A percentile compares a stretch with the other conserved stretches of the same genome.
These are phyloP conservation scores for Claviceps sp. DNA, from an alignment of 2,329 filamentous ascomycete species.

Conservation along the genomic window DNA sequence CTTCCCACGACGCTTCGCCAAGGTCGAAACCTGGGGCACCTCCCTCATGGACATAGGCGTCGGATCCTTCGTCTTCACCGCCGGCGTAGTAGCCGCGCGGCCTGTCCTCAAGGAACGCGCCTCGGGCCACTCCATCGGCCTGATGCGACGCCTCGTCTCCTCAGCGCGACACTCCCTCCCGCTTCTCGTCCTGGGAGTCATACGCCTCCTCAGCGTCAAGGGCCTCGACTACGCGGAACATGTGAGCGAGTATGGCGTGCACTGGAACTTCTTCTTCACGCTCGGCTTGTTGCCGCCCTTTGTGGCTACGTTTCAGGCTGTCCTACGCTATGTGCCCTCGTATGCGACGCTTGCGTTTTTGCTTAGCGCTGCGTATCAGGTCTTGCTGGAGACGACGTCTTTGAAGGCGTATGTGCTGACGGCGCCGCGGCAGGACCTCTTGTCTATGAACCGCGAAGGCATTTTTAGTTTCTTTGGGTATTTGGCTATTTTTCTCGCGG, in stretches of 20 bases:
- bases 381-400: slow-evolving; percentile 59
- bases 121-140: slow-evolving; percentile 32
- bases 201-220: slow-evolving; percentile 81
- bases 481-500: slow-evolving; percentile 83
- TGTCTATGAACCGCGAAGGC: slow-evolving; percentile 88
- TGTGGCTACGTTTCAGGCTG: slow-evolving; percentile 66
- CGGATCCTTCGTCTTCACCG: slow-evolving; percentile 92
- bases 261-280: slow-evolving; percentile 99
- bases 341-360: slow-evolving; percentile 63
- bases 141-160: slow-evolving; percentile 44
- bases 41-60: slow-evolving; percentile 98
- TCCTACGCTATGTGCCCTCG: slow-evolving; percentile 57
- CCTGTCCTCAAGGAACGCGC: slow-evolving; percentile 58
- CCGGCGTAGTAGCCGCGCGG: slow-evolving; percentile 78
- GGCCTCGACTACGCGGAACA: slow-evolving; percentile 93
- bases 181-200: slow-evolving; percentile 62
- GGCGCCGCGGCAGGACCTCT: slow-evolving; percentile 61
- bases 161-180: slow-evolving; percentile 74
- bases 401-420: slow-evolving; percentile 74
- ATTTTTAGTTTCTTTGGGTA: slow-evolving; percentile 94
- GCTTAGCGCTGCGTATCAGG: slow-evolving; percentile 58
- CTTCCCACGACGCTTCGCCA: slow-evolving; percentile 89
- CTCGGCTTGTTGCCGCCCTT: slow-evolving; percentile 80
- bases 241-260: slow-evolving; percentile 91
- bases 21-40: slow-evolving; percentile 98